These are phyloP conservation scores for Lactarius hatsudake DNA, from an alignment of 768 basidiomycete genomes.

Conservation along the genomic window DNA sequence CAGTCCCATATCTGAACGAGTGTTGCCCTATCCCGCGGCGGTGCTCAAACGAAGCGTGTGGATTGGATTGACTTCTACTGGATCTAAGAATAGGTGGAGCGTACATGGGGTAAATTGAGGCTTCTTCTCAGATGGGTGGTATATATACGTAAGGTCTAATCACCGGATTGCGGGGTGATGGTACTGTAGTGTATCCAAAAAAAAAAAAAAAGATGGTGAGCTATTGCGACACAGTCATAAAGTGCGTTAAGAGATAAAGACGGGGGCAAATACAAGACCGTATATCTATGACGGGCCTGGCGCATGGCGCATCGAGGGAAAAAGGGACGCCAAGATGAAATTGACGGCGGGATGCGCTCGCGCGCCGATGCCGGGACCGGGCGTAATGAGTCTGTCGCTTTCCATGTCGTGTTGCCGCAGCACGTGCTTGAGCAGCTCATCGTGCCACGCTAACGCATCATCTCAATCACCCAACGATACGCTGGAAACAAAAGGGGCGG, in stretches of 20 bases:
- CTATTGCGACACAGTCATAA: neutral
- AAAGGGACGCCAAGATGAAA: constrained; percentile 1
- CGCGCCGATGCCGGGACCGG: neutral
- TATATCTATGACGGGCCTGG: neutral
- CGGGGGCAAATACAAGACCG: no score
- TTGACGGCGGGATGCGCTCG: neutral
- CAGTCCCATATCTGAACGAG: neutral
- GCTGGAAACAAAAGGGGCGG: neutral
- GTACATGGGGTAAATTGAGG: neutral
- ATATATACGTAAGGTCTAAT: neutral
- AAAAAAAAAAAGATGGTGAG: neutral
- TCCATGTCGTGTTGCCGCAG: constrained; percentile 10
- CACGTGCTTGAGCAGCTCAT: constrained; percentile 6
- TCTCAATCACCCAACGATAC: neutral
- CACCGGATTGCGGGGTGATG: neutral
- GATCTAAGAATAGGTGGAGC: neutral
- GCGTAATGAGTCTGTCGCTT: neutral
- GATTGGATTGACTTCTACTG: neutral
- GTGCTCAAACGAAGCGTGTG: neutral
- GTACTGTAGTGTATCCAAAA: neutral
- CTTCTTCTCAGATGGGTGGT: neutral
- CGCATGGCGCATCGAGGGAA: neutral
- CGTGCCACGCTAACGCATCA: neutral
- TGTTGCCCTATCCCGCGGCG: neutral
- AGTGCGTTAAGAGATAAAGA: no score